Evolutionary conservation across 805 yeast genomes (phyloP).

Genomic region (Cyberlindnera maritima): DNA sequence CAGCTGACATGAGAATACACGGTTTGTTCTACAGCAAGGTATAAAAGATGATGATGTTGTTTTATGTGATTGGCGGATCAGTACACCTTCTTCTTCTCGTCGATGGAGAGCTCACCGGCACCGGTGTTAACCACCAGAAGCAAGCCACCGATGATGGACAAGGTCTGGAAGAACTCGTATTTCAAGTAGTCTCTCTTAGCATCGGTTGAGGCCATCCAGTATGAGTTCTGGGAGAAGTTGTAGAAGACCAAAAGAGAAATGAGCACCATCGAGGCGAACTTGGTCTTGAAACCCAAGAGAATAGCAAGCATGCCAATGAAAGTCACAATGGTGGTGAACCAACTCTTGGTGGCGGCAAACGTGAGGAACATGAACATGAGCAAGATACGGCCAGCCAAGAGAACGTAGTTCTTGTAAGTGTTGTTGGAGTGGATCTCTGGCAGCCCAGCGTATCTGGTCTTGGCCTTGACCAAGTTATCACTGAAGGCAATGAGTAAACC

Average conservation of each 20-base stretch:
- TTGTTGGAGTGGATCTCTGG: conserved; percentile 63
- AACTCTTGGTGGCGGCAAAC: conserved; percentile 71
- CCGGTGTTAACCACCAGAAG: conserved; percentile 90
- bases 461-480: conserved; percentile 78
- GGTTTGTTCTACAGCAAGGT: too few relatives aligned
- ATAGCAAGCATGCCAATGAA: conserved; percentile 74
- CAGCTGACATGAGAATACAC: too few relatives aligned
- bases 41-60: background rate
- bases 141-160: conserved; percentile 93
- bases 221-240: conserved; percentile 79
- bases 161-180: conserved; percentile 92
- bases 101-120: conserved; percentile 91
- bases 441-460: conserved; percentile 48
- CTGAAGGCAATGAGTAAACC: conserved; percentile 85
- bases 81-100: conserved; percentile 92
- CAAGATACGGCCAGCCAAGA: conserved; percentile 85
- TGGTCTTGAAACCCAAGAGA: conserved; percentile 90
- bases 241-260: conserved; percentile 70
- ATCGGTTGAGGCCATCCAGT: conserved; percentile 73
- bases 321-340: conserved; percentile 65
- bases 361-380: conserved; percentile 82
- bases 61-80: conserved; percentile 30
- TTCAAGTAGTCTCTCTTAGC: conserved; percentile 84
- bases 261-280: conserved; percentile 71
- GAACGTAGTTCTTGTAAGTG: conserved; percentile 67